phyloP scores from a whole-genome alignment of 352 stramenopile genomes.

The Globisporangium cederbergense region DNA sequence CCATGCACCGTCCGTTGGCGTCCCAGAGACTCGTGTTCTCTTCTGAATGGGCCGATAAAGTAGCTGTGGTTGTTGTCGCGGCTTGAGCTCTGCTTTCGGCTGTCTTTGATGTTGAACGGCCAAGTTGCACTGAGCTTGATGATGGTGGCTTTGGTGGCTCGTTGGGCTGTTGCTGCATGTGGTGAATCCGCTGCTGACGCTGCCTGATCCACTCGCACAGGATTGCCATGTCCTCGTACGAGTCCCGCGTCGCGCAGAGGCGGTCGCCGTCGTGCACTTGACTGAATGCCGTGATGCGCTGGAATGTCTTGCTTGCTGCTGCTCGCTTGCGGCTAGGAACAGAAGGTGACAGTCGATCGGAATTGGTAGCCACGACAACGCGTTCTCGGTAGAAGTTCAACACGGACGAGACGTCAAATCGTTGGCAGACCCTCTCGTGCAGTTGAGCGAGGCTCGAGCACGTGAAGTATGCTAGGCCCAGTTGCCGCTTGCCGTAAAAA shows the following conservation, averaged over 20 bases:
- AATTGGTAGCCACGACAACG: background rate
- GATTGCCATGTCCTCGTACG: constrained; percentile 72
- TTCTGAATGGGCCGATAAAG: background rate
- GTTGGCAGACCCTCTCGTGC: constrained; percentile 25
- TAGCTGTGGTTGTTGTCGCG: background rate
- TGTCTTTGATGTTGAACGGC: background rate
- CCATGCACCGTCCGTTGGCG: background rate
- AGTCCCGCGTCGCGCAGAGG: constrained; percentile 52
- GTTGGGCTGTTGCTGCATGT: constrained; percentile 17
- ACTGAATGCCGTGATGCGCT: constrained; percentile 35
- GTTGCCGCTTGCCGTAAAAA: constrained; percentile 31
- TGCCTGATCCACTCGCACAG: constrained; percentile 61
- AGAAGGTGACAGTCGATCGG: background rate
- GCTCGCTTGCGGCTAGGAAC: constrained; percentile 4
- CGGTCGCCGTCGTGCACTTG: constrained; percentile 49
- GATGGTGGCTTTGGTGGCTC: background rate
- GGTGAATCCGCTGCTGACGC: constrained; percentile 31
- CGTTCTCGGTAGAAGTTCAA: constrained; percentile 52
- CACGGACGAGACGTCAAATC: constrained; percentile 26
- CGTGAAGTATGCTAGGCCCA: constrained; percentile 49
- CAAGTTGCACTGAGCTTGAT: background rate
- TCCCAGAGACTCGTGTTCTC: constrained; percentile 1
- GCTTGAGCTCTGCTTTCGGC: background rate
- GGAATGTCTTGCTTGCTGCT: constrained; percentile 23
- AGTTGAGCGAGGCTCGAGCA: constrained; percentile 44